Base-by-base conservation (phyloP, 352 stramenopile genomes). In the Phytophthora kernoviae region DNA sequence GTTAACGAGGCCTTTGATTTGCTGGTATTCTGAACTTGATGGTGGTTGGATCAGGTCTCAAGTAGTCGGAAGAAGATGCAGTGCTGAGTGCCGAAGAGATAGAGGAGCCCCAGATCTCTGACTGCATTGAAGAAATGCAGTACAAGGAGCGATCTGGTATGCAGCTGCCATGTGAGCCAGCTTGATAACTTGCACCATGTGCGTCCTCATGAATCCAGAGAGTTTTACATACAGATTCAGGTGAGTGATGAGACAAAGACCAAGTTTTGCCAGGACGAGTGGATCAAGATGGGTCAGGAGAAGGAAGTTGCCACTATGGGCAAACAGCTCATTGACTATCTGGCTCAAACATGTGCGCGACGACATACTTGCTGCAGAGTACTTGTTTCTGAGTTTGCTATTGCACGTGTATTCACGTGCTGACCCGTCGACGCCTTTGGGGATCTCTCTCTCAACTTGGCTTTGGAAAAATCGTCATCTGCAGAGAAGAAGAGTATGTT, bases 1-100 rank as follows among this genome's bases (percentile, higher is more conserved):
- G 83, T 94, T 39, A 94, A 94, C 68, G 81, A 91, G 48, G 72
- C 82, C 14, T 94, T 93, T 26, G 85, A 94, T 94, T 94, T 54
- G 65, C 88, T 2, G 85, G 83, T 10, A 75, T 90, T 15, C 64
- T 93, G 22, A 83, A 94, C 51, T 49, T 93, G 15, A 71, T 85
- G 44, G 76, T 90, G 2, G 41, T 77, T 0, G 70, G 65, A 1
- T 49, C 75, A 2, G 41, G 58, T 1, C 37, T 40, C 18, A 65
- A 73, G 33, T 62, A 62, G 18, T 42, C 42, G n/a, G 44, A 60
- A n/a, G n/a, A n/a, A n/a, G n/a, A n/a, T 10, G 52, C n/a, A 36
- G 53, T 42, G 41, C 46, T 55, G 14, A 68, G 40, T 44, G 57
- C 53, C 49, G 58, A 77, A 37, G 58, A 84, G 27, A 64, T 90